Percentiles rank a stretch among this genome's conserved stretches.
Evolutionary conservation across 495 filamentous ascomycete genomes (phyloP).

Genomic region (Emericellopsis terricola): DNA sequence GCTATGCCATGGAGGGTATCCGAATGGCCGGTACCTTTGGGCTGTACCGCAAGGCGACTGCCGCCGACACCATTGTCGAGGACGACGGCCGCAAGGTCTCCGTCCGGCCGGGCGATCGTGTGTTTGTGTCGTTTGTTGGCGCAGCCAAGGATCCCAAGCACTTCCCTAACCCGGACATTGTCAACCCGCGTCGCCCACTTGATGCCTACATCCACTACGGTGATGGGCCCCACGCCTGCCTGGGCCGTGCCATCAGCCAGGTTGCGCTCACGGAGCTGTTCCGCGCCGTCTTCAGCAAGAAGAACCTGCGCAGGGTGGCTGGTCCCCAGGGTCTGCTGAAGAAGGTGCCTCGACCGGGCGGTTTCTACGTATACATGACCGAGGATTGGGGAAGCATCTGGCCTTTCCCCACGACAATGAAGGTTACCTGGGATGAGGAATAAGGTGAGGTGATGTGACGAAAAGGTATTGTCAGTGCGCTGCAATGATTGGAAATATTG

Average conservation of each 20-base stretch:
- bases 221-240: constrained; percentile 39
- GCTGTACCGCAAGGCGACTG: constrained; percentile 32
- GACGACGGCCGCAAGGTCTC: constrained; percentile 26
- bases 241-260: constrained; percentile 42
- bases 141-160: constrained; percentile 39
- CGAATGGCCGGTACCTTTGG: constrained; percentile 27
- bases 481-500: too few relatives aligned
- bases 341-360: constrained; percentile 42
- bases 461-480: too few relatives aligned
- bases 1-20: constrained; percentile 34
- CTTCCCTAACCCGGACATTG: constrained; percentile 51
- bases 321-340: constrained; percentile 58
- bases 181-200: constrained; percentile 48
- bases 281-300: constrained; percentile 44
- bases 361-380: constrained; percentile 50
- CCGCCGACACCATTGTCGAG: constrained; percentile 29
- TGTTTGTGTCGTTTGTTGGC: constrained; percentile 36
- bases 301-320: constrained; percentile 45
- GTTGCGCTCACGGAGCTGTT: constrained; percentile 50
- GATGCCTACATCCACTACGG: constrained; percentile 53
- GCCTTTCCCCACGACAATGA: constrained; percentile 57
- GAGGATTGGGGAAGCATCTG: constrained; percentile 55
- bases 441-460: not conserved
- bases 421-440: constrained; percentile 30
- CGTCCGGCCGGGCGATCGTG: constrained; percentile 7